phyloP scores from a whole-genome alignment of 2,329 filamentous ascomycete species.

The Aspergillus quadricinctus region DNA sequence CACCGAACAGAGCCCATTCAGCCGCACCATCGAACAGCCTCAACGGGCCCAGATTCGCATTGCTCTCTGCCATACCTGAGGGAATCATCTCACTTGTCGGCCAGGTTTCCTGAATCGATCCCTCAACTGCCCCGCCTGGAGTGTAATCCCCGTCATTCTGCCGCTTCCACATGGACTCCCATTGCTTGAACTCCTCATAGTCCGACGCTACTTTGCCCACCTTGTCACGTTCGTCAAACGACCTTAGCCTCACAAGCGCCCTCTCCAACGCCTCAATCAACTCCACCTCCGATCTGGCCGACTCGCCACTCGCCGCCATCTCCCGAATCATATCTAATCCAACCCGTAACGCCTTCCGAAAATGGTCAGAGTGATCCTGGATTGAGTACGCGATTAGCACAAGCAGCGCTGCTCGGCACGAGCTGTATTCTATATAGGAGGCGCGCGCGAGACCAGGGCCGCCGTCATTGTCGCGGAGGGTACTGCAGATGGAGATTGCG shows the following conservation, averaged over 20 bases:
- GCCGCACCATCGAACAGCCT: conserved; percentile 6
- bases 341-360: conserved; percentile 16
- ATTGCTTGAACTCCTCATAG: conserved; percentile 18
- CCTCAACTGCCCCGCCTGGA: background rate
- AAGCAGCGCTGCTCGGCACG: conserved; percentile 31
- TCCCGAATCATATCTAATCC: conserved; percentile 28
- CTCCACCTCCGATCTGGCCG: conserved; percentile 28
- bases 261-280: conserved; percentile 29
- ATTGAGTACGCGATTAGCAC: conserved; percentile 33
- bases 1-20: conserved; percentile 13
- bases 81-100: background rate
- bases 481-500: conserved; percentile 22
- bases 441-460: conserved; percentile 27
- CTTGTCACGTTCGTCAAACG: background rate
- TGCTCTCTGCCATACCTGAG: conserved; percentile 5
- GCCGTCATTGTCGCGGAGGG: conserved; percentile 13
- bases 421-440: conserved; percentile 35
- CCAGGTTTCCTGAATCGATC: background rate
- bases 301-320: conserved; percentile 29
- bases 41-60: background rate
- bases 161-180: conserved; percentile 12
- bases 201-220: conserved; percentile 1
- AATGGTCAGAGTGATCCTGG: conserved; percentile 19
- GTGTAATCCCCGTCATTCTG: background rate
- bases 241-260: conserved; percentile 17